These are phyloP conservation scores for Rutstroemia sydowiana DNA, from an alignment of 2,329 filamentous ascomycete genomes.

Conservation along the genomic window DNA sequence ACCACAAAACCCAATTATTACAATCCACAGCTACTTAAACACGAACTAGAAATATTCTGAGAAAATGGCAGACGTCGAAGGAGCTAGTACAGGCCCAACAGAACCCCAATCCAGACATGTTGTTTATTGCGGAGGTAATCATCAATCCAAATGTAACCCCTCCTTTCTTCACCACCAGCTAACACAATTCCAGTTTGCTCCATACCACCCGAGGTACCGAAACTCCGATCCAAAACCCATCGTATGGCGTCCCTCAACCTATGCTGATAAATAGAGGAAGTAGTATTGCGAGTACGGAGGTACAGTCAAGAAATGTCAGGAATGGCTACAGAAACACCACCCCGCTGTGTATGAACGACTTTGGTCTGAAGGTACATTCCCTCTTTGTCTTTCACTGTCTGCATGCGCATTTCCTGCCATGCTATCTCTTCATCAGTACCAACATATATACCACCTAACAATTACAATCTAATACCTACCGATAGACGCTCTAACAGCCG, in stretches of 20 bases:
- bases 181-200: conserved; percentile 46
- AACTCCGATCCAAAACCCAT: background rate
- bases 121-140: conserved; percentile 29
- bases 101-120: conserved; percentile 29
- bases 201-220: conserved; percentile 54
- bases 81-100: conserved; percentile 12
- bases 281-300: conserved; percentile 99
- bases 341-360: conserved; percentile 67
- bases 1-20: no score
- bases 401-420: no score
- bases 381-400: background rate
- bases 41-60: no score
- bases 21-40: no score
- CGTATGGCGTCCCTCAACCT: background rate
- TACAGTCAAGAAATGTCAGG: conserved; percentile 91
- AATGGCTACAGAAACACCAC: conserved; percentile 79
- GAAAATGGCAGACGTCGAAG: conserved; percentile 26
- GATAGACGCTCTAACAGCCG: conserved; percentile 71
- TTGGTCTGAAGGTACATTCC: conserved; percentile 69
- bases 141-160: conserved; percentile 14
- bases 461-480: background rate
- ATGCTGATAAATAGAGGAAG: conserved; percentile 24
- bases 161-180: conserved; percentile 5
- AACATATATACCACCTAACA: no score
- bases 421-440: no score